Base-by-base conservation (phyloP, 805 yeast species). In the Debaryomyces prosopidis region DNA sequence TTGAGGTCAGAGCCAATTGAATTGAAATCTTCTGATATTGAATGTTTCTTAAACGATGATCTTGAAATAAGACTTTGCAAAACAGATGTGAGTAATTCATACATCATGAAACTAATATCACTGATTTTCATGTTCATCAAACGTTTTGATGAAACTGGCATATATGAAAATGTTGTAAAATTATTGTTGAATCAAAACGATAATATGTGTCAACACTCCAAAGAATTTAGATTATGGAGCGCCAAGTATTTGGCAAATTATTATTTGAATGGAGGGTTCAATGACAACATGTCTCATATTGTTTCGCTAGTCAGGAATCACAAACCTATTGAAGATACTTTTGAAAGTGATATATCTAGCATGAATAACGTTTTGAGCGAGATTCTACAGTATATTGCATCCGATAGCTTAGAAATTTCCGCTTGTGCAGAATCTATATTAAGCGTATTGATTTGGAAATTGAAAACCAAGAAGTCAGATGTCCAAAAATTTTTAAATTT, bases 401-500 rank as follows among this genome's bases (percentile, higher is more conserved):
- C 41, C 1, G 49, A 53, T 1, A 44, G 60, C 30, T n/a, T 53
- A 2, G 52, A 54, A 9, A 61, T 51, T 20, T 47, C 50, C 4
- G 59, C 60, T 4, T 55, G 68, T 41, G 61, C 74, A 36, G 80
- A 78, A 33, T 48, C 70, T 3, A 54, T 74, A 5, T 34, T 74
- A 7, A 80, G 81, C 1, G 69, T 62, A 8, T 54, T 76, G 14
- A 47, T 74, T 1, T 51, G 61, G 45, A 63, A 60, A 23, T 60
- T 55, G 43, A 47, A 53, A n/a, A 37, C 43, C 31, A 54, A 41
- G 10, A 48, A 27, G 8, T 43, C 14, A 12, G 63, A 58, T 20
- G 46, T 62, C 1, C 33, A 28, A 11, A 57, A 58, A 28, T 55
- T 49, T 43, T 16, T 69, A 2, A 53, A 64, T 6, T 61, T 62